A percentile compares a stretch with the other conserved stretches of the same genome.
Evolutionary conservation across 257 asterid species (phyloP).

Genomic region (Forsythia suspensa): DNA sequence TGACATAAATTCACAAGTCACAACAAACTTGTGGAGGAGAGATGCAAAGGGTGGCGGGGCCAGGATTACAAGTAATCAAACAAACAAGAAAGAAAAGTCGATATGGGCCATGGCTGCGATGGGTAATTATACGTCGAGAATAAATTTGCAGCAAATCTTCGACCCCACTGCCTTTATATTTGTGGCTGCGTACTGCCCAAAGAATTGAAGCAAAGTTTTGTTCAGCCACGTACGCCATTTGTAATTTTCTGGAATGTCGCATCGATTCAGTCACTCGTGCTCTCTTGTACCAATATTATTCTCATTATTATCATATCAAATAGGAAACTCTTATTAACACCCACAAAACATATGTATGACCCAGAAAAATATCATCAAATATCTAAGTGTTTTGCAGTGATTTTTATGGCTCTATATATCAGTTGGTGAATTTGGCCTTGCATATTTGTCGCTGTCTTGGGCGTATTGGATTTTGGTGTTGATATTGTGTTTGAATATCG

Average conservation of each 20-base stretch:
- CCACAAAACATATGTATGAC: slow-evolving; percentile 4
- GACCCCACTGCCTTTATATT: slow-evolving; percentile 36
- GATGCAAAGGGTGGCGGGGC: background rate
- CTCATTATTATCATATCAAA: slow-evolving; percentile 15
- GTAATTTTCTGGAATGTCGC: slow-evolving; percentile 14
- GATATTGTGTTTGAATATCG: slow-evolving; percentile 1
- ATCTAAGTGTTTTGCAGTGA: background rate
- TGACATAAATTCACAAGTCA: too few relatives aligned
- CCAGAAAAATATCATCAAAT: background rate
- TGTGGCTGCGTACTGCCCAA: slow-evolving; percentile 41
- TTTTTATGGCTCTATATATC: background rate
- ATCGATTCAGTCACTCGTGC: slow-evolving; percentile 2
- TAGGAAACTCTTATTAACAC: background rate
- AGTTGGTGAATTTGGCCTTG: background rate
- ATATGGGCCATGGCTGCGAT: slow-evolving; percentile 37
- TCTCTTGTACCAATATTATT: slow-evolving; percentile 11
- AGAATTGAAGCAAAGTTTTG: slow-evolving; percentile 3
- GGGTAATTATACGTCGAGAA: slow-evolving; percentile 42
- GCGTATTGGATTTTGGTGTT: slow-evolving; percentile 14
- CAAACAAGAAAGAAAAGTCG: background rate
- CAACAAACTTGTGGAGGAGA: background rate
- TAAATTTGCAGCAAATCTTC: slow-evolving; percentile 17
- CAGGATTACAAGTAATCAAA: background rate
- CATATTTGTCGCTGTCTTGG: background rate
- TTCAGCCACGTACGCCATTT: background rate